Conservation (phyloP, 1,284 basidiomycete species). For the Cryptococcus hybrid region DNA sequence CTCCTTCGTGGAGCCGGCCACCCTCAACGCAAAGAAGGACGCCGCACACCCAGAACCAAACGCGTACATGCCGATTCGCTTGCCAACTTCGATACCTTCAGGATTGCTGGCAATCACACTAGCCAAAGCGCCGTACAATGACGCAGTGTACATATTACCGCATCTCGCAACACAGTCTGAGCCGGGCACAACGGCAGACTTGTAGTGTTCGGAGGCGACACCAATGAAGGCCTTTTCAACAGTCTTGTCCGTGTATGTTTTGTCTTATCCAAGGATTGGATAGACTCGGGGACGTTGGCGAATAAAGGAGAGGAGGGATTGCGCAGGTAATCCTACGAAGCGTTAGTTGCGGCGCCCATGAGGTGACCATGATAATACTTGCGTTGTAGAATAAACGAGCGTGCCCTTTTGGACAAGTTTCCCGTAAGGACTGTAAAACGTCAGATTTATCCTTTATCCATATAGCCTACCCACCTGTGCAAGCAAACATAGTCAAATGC, state of each 20-base stretch:
- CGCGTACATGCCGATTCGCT: slow-evolving; percentile 87
- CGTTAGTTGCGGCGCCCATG: background rate
- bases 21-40: slow-evolving; percentile 81
- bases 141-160: slow-evolving; percentile 99
- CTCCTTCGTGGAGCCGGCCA: slow-evolving; percentile 79
- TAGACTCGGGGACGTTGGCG: slow-evolving; percentile 66
- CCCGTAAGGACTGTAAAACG: slow-evolving; percentile 69
- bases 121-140: slow-evolving; percentile 89
- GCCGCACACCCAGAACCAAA: slow-evolving; percentile 92
- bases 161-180: slow-evolving; percentile 82
- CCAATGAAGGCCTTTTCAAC: slow-evolving; percentile 91
- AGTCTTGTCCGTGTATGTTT: slow-evolving; percentile 84
- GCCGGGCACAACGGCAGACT: slow-evolving; percentile 66
- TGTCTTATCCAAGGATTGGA: slow-evolving; percentile 62
- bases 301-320: slow-evolving; percentile 73
- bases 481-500: slow-evolving; percentile 87
- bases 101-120: slow-evolving; percentile 71
- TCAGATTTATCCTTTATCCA: too few relatives aligned
- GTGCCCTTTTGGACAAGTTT: slow-evolving; percentile 96
- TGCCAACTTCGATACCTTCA: slow-evolving; percentile 66
- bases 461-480: slow-evolving; percentile 54
- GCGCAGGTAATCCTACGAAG: slow-evolving; percentile 73
- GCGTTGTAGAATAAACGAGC: slow-evolving; percentile 67
- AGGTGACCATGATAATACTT: slow-evolving; percentile 3
- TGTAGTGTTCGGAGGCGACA: slow-evolving; percentile 69